phyloP scores from a whole-genome alignment of 2,329 filamentous ascomycete species.

The Hypoxylon sp. region DNA sequence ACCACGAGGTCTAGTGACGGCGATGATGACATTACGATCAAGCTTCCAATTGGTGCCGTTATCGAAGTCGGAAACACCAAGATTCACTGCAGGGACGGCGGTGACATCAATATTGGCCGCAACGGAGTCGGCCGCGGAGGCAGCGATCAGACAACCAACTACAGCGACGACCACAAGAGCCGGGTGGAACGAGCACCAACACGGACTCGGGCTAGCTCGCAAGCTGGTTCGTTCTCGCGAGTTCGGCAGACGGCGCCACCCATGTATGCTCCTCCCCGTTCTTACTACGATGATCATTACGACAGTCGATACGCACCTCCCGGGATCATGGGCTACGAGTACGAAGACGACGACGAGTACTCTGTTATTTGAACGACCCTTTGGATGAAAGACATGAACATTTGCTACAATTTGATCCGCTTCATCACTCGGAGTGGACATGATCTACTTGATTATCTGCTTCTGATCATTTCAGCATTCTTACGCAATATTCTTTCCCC shows the following conservation, averaged over 20 bases:
- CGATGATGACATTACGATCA: slow-evolving; percentile 69
- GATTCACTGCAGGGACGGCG: slow-evolving; percentile 66
- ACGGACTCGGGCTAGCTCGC: slow-evolving; percentile 58
- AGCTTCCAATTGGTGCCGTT: slow-evolving; percentile 62
- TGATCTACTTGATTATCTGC: slow-evolving; percentile 20
- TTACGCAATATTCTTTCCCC: slow-evolving; percentile 11
- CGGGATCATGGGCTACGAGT: slow-evolving; percentile 1
- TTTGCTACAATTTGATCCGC: slow-evolving; percentile 9
- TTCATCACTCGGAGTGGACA: slow-evolving; percentile 16
- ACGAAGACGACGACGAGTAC: slow-evolving; percentile 21
- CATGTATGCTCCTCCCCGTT: slow-evolving; percentile 30
- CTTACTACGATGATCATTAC: slow-evolving; percentile 27
- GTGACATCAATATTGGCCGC: slow-evolving; percentile 63
- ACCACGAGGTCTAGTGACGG: slow-evolving; percentile 63
- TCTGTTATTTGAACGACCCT: background rate
- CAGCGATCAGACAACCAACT: slow-evolving; percentile 61
- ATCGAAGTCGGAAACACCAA: slow-evolving; percentile 65
- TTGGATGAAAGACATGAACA: background rate
- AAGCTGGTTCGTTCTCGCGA: slow-evolving; percentile 56
- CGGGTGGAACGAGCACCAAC: slow-evolving; percentile 51
- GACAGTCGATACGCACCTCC: slow-evolving; percentile 13
- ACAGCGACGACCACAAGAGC: slow-evolving; percentile 57
- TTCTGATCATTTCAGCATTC: slow-evolving; percentile 26
- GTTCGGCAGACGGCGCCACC: slow-evolving; percentile 24
- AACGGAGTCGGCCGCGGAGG: slow-evolving; percentile 51